Base-by-base conservation (phyloP, 768 basidiomycete species). In the Xanthoconium stramineum region DNA sequence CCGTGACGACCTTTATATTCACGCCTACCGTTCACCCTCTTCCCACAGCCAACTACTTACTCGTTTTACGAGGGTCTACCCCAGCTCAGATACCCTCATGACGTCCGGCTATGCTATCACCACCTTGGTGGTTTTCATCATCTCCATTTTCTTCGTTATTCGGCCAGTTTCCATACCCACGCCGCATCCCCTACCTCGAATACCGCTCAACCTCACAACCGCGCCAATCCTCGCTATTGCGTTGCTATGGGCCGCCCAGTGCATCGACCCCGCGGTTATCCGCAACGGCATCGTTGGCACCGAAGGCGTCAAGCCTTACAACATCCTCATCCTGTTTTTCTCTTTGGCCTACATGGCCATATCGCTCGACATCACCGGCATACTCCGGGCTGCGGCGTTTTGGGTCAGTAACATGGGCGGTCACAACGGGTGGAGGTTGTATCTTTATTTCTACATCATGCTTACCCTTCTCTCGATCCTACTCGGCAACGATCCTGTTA, bases 401-500 rank as follows among this genome's bases (percentile, higher is more conserved):
- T 89, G 85, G 83, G 92, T 97, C 61, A 86, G 86, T 59, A 88
- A 89, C 58, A 82, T 80, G 66, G 89, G 91, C 24, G 89, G 92
- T 4, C 69, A 76, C 7, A 83, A 84, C 29, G 91, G 90, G n/a
- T 77, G 78, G 62, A 83, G 73, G 47, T 78, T 96, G 0, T 94
- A 86, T 71, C 67, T 88, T 33, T 88, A 88, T 60, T 88, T 97
- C 69, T 98, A 93, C 69, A 37, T 85, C 57, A 84, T 97, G 78
- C 85, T 96, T 66, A 86, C 90, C 13, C 66, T 81, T 14, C 77
- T 86, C 57, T 94, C 91, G 40, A 77, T 89, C 43, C 62, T 94
- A 2, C 77, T 97, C n/a, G 95, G 94, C 7, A 97, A 97, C 65
- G 93, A 98, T 72, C 95, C 95, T 0, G 83, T 98, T 67, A 91